A percentile compares a stretch with the other conserved stretches of the same genome.
Conservation (phyloP, 2,329 filamentous ascomycete species). For the Fusarium papillatum region DNA sequence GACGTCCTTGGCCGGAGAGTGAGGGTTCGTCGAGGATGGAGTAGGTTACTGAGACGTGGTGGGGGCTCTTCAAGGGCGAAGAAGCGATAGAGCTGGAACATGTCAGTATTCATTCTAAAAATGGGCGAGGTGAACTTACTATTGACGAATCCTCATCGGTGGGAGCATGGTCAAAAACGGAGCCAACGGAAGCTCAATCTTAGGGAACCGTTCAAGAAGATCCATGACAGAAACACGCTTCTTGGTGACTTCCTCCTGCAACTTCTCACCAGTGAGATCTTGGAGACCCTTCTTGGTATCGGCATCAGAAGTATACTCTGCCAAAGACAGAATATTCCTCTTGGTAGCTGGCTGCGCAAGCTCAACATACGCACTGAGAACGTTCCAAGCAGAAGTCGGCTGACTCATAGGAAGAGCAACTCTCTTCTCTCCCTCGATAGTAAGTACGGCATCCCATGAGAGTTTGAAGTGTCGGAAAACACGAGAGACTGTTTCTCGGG, state of each 20-base stretch:
- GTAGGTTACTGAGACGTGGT: neutral
- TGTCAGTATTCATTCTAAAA: neutral
- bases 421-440: conserved; percentile 61
- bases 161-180: conserved; percentile 75
- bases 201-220: conserved; percentile 69
- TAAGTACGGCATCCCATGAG: conserved; percentile 70
- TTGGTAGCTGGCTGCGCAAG: conserved; percentile 77
- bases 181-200: conserved; percentile 67
- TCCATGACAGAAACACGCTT: conserved; percentile 71
- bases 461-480: conserved; percentile 73
- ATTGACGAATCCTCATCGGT: conserved; percentile 65
- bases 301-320: conserved; percentile 49
- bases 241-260: conserved; percentile 54
- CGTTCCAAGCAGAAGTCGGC: conserved; percentile 69
- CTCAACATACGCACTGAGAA: conserved; percentile 78
- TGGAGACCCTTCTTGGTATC: conserved; percentile 50
- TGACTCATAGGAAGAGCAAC: conserved; percentile 64
- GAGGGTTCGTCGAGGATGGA: neutral
- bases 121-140: conserved; percentile 12
- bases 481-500: conserved; percentile 68
- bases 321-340: conserved; percentile 51
- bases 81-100: conserved; percentile 71
- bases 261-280: conserved; percentile 51
- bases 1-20: conserved; percentile 50
- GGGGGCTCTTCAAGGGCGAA: conserved; percentile 69